Base-by-base conservation (phyloP, 345 rosid genomes). In the Geranium rotundifolium region DNA sequence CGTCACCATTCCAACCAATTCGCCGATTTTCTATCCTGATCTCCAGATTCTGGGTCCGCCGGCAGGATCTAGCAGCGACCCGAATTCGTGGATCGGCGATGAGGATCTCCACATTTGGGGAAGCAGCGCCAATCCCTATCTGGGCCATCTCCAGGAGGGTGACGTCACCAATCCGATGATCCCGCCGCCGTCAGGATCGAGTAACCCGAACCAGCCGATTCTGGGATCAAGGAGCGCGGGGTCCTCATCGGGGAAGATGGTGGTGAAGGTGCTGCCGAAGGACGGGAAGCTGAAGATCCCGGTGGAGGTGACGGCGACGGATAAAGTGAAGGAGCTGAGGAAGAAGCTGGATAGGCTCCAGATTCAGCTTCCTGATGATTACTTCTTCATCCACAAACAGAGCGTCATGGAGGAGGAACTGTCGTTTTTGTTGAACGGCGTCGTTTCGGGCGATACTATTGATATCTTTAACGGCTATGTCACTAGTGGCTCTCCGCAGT, bases 381-480 rank as follows among this genome's bases (percentile, higher is more conserved):
- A 70, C 17, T 73, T 75, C 54, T 79, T 76, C 63, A 76, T 79
- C 20, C 71, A 65, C 37, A 73, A 79, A 30, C 80, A 76, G 77
- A 60, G 61, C 19, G 75, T 62, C 56, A 75, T 79, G 80, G 77
- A 75, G 0, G 83, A 79, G n/a, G 76, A 76, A 19, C 17, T 57
- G 66, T 67, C 78, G 9, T 76, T 79, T 65, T 37, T 59, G n/a
- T 70, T 69, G 83, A 75, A 73, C 65, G 56, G 57, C 15, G 77
- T 73, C 1, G 18, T 50, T 17, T 69, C 59, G 12, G 80, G 78
- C 10, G 83, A 79, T 52, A 65, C 65, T 1, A 73, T 79, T 5
- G 80, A 73, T 63, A 64, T 79, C 31, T 79, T 62, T 5, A 57
- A 29, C 13, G 71, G 71, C 41, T 15, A 16, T 7, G 17, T 65